Evolutionary conservation across 306 rosid species (phyloP).

Genomic region (Lupinus albus): DNA sequence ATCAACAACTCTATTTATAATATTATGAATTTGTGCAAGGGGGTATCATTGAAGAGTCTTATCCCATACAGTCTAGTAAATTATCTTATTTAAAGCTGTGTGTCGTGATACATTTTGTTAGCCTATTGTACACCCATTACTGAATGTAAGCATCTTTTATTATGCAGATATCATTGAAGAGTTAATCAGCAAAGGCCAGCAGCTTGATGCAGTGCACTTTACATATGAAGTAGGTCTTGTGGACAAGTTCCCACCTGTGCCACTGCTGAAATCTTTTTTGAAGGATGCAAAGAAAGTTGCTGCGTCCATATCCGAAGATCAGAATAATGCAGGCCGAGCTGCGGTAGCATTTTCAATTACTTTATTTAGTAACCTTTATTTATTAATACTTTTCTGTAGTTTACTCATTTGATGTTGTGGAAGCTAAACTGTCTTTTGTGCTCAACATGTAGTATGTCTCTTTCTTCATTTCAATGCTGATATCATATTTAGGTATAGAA

Average conservation of each 20-base stretch:
- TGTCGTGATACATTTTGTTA: too few relatives aligned
- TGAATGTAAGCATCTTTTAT: background rate
- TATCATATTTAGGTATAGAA: background rate
- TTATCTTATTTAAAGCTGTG: too few relatives aligned
- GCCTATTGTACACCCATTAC: too few relatives aligned
- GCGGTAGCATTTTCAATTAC: constrained; percentile 57
- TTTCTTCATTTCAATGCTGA: constrained; percentile 17
- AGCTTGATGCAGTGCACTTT: constrained; percentile 99
- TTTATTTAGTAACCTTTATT: constrained; percentile 3
- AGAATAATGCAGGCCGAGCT: constrained; percentile 86
- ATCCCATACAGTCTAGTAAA: too few relatives aligned
- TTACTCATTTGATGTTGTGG: constrained; percentile 17
- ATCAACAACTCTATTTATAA: too few relatives aligned
- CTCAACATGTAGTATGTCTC: background rate
- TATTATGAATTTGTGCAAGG: too few relatives aligned
- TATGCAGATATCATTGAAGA: constrained; percentile 89
- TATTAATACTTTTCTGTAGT: background rate
- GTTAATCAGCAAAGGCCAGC: constrained; percentile 93
- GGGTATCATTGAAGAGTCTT: too few relatives aligned
- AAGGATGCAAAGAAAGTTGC: constrained; percentile 97
- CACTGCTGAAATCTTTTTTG: constrained; percentile 80
- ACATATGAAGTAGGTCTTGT: constrained; percentile 90
- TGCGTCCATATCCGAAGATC: constrained; percentile 85
- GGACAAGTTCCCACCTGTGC: constrained; percentile 83
- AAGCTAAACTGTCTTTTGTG: constrained; percentile 10